phyloP scores from a whole-genome alignment of 228 moss, liverwort and hornwort species.

The Sphagnum fallax region DNA sequence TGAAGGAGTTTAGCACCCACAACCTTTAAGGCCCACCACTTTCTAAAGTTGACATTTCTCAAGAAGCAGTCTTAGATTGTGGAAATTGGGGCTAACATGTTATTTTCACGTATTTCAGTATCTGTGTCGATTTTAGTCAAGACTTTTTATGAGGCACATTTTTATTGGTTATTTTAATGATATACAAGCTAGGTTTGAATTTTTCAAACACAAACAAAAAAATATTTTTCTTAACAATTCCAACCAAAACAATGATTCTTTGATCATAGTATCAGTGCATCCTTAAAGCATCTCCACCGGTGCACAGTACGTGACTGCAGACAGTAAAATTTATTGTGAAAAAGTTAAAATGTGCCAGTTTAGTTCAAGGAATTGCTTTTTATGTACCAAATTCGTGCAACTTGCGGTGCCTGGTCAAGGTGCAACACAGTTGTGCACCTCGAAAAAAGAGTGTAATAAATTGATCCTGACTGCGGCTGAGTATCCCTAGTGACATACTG shows the following conservation, averaged over 20 bases:
- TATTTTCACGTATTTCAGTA: constrained; percentile 85
- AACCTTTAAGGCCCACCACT: constrained; percentile 89
- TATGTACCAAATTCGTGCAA: too few relatives aligned
- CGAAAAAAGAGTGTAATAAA: too few relatives aligned
- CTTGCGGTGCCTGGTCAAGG: too few relatives aligned
- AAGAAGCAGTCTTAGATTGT: constrained; percentile 92
- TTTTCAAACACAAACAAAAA: constrained; percentile 86
- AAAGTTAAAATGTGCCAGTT: too few relatives aligned
- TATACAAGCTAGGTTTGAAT: not conserved
- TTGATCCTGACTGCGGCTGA: too few relatives aligned
- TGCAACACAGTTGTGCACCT: too few relatives aligned
- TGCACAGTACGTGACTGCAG: too few relatives aligned
- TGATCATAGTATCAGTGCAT: constrained; percentile 91
- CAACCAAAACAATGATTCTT: constrained; percentile 97
- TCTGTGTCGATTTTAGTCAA: constrained; percentile 89
- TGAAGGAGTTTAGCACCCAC: constrained; percentile 96
- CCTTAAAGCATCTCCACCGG: not conserved
- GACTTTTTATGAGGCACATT: constrained; percentile 24
- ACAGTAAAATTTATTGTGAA: too few relatives aligned
- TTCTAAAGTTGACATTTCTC: constrained; percentile 75
- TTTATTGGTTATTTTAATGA: not conserved
- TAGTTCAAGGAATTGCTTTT: too few relatives aligned
- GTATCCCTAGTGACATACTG: too few relatives aligned
- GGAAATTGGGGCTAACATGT: constrained; percentile 94
- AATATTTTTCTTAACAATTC: constrained; percentile 96